Conservation (phyloP, 164 flowering plant genomes). For the Tinospora cordifolia region DNA sequence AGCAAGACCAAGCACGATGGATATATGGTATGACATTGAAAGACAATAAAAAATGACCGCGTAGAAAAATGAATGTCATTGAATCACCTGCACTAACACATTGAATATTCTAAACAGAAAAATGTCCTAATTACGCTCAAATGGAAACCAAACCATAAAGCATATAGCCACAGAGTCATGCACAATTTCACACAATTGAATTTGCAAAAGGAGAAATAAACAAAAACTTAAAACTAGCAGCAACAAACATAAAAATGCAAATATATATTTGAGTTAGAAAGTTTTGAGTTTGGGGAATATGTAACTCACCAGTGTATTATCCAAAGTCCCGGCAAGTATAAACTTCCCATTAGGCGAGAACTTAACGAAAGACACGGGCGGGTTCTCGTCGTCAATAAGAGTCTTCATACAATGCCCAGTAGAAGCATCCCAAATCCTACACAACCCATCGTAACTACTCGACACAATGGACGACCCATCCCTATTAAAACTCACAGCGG, state of each 20-base stretch:
- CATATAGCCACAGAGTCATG: neutral
- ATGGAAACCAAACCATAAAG: neutral
- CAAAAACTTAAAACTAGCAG: neutral
- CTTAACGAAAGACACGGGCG: slow-evolving; percentile 82
- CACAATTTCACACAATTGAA: neutral
- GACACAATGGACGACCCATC: slow-evolving; percentile 77
- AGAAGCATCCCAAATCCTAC: slow-evolving; percentile 88
- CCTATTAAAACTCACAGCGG: slow-evolving; percentile 65
- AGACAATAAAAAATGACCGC: neutral
- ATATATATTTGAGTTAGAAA: neutral
- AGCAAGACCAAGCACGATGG: neutral
- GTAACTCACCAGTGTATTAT: slow-evolving; percentile 74
- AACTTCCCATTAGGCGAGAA: slow-evolving; percentile 95
- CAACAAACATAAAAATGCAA: neutral
- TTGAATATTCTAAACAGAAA: neutral
- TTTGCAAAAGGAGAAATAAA: no score
- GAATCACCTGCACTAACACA: neutral
- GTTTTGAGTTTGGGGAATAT: neutral
- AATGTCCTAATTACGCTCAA: neutral
- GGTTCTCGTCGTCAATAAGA: slow-evolving; percentile 91
- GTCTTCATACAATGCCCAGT: slow-evolving; percentile 98
- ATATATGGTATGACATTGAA: neutral
- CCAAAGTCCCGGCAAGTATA: slow-evolving; percentile 85
- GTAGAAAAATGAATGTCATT: neutral
- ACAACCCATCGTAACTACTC: slow-evolving; percentile 88